Evolutionary conservation across 805 yeast species (phyloP), one percentile per base, ranked within the genome.

Genomic region (Wickerhamiella lipophila): DNA sequence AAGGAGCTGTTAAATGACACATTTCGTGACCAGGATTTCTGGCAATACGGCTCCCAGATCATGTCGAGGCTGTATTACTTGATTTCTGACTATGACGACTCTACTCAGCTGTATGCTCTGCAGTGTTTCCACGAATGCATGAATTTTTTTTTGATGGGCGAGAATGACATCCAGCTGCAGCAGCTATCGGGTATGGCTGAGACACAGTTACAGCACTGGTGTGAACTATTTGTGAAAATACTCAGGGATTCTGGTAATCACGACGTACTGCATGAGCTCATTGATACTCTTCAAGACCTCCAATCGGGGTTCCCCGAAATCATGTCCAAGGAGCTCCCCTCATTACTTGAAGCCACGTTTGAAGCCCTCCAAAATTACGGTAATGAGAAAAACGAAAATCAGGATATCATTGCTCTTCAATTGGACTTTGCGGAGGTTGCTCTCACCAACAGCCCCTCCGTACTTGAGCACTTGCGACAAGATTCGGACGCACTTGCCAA

Each of bases 1-100:
- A 77, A 74, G 55, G 96, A 89, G 52, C 69, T 92, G 21, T 80
- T 87, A 53, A 92, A 83, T 58, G 96, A 92, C 58, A 71, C 87
- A 46, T 77, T 92, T 26, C 75, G 89, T 1, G 95, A 86, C 50
- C 86, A 80, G 30, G 89, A 84, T 63, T 89, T 88, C 60, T 83
- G 87, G 69, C 81, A 77, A 48, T 81, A 77, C 9, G 83, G 83
- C 1, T 47, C 49, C 16, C 46, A 47, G 11, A 50, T 63, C 2
- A 41, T 61, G 41, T 23, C 40, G 7, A 42, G 55, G 29, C 48
- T 64, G 12, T 55, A 52, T 21, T 32, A 46, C 1, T 6, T 45
- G 7, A 45, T 45, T 11, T 45, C 48, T 1, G 19, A 15, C 9
- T 34, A 32, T 11, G 53, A 55, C 6, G 60, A 59, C 47, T 58